These are phyloP conservation scores for Colletotrichum spaethianum DNA, from an alignment of 2,329 filamentous ascomycete species.

Conservation along the genomic window DNA sequence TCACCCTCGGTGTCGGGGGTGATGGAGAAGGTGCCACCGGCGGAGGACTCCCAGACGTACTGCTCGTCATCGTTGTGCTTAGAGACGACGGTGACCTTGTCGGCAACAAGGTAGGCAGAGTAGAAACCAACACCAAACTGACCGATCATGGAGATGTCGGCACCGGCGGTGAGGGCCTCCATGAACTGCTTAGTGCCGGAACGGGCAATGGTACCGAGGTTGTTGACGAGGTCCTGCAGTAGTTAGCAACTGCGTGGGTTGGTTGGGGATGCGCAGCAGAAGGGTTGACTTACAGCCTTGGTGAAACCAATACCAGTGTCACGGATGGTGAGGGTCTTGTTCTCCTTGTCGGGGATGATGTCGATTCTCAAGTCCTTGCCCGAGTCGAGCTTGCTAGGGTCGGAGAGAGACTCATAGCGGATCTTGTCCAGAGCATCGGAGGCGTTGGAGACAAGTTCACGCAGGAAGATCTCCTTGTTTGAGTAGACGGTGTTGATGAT, in stretches of 20 bases:
- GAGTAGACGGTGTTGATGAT: constrained; percentile 99
- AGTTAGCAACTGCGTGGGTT: constrained; percentile 52
- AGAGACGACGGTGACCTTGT: constrained; percentile 94
- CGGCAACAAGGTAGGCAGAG: constrained; percentile 99
- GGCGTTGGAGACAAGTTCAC: constrained; percentile 98
- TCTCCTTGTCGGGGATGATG: constrained; percentile 97
- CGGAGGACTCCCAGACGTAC: constrained; percentile 99
- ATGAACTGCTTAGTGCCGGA: constrained; percentile 99
- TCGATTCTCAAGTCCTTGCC: constrained; percentile 99
- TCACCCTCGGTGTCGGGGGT: constrained; percentile 90
- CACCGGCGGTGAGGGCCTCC: constrained; percentile 98
- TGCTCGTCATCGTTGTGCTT: constrained; percentile 99
- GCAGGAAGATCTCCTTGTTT: constrained; percentile 99
- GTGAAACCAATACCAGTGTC: constrained; percentile 99
- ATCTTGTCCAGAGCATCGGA: constrained; percentile 99
- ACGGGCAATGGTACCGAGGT: constrained; percentile 98
- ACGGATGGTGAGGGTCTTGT: constrained; percentile 96
- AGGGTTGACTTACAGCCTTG: constrained; percentile 87
- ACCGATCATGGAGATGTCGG: constrained; percentile 99
- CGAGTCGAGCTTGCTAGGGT: constrained; percentile 96
- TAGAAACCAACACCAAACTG: constrained; percentile 99
- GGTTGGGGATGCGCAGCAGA: not conserved
- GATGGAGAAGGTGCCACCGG: constrained; percentile 97
- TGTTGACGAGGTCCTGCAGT: constrained; percentile 96
- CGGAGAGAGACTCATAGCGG: constrained; percentile 97